phyloP scores from a whole-genome alignment of 23 red algal genomes.

The Porphyridium purpureum region DNA sequence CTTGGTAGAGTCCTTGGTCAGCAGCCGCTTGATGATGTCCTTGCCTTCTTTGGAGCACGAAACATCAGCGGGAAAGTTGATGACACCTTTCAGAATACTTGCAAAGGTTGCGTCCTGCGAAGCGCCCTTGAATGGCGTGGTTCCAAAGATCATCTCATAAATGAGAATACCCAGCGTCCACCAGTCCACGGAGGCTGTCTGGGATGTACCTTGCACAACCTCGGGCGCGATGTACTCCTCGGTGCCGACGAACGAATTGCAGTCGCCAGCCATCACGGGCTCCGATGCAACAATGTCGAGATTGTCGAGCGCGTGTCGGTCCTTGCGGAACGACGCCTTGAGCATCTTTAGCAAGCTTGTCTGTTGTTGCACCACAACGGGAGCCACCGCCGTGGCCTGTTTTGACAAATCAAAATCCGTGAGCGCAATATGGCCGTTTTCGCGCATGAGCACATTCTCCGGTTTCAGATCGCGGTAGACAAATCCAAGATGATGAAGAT shows the following conservation, averaged over 20 bases:
- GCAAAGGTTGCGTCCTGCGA: slow-evolving; percentile 74
- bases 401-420: slow-evolving; percentile 73
- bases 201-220: slow-evolving; percentile 74
- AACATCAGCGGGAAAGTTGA: slow-evolving; percentile 55
- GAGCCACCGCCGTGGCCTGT: slow-evolving; percentile 52
- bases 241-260: slow-evolving; percentile 53
- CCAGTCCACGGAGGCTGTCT: slow-evolving; percentile 88
- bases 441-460: slow-evolving; percentile 72
- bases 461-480: slow-evolving; percentile 80
- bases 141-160: slow-evolving; percentile 93
- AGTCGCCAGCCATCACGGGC: slow-evolving; percentile 7
- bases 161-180: slow-evolving; percentile 97
- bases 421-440: slow-evolving; percentile 52
- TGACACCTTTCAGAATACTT: slow-evolving; percentile 64
- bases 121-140: slow-evolving; percentile 77
- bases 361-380: slow-evolving; percentile 37
- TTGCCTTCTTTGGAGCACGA: slow-evolving; percentile 63
- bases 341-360: slow-evolving; percentile 35
- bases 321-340: slow-evolving; percentile 24
- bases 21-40: slow-evolving; percentile 72
- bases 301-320: no score
- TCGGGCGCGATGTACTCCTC: slow-evolving; percentile 54
- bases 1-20: slow-evolving; percentile 56
- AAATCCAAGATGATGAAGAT: slow-evolving; percentile 78
- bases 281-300: slow-evolving; percentile 17